These are phyloP conservation scores for Solanum hybrid DNA, from an alignment of 305 asterid species.

Conservation along the genomic window DNA sequence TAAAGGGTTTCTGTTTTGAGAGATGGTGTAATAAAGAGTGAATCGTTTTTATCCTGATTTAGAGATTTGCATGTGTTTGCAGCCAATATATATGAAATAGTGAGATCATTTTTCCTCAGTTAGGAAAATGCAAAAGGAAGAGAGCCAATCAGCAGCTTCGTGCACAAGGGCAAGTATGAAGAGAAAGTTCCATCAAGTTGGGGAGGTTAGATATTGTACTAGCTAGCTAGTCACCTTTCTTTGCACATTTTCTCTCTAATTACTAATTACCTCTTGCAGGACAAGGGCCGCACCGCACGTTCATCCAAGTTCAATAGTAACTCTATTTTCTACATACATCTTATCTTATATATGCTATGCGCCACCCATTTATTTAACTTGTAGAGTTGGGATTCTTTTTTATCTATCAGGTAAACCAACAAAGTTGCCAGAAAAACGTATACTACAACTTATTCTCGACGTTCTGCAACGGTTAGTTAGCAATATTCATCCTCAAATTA, in stretches of 20 bases:
- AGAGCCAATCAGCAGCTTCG: not conserved
- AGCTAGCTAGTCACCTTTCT: not conserved
- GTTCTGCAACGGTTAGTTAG: slow-evolving; percentile 51
- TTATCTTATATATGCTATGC: not conserved
- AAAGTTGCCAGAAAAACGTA: slow-evolving; percentile 45
- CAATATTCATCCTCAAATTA: not conserved
- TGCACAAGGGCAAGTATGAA: slow-evolving; percentile 17
- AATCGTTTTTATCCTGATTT: not conserved
- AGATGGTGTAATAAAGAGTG: not conserved
- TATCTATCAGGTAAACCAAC: slow-evolving; percentile 26
- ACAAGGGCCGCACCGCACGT: not conserved
- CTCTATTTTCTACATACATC: not conserved
- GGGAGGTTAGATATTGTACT: not conserved
- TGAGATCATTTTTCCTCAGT: not conserved
- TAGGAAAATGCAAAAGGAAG: slow-evolving; percentile 1
- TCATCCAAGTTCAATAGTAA: not conserved
- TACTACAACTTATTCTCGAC: slow-evolving; percentile 65
- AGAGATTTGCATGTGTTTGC: not conserved
- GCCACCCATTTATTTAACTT: not conserved
- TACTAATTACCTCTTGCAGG: not conserved
- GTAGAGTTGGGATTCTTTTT: not conserved
- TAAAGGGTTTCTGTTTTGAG: not conserved
- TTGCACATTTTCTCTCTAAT: not conserved
- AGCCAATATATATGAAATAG: not conserved
- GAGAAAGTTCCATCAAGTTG: slow-evolving; percentile 24